Evolutionary conservation across 2,329 filamentous ascomycete species (phyloP).

Genomic region (Fusarium cyanostomum): DNA sequence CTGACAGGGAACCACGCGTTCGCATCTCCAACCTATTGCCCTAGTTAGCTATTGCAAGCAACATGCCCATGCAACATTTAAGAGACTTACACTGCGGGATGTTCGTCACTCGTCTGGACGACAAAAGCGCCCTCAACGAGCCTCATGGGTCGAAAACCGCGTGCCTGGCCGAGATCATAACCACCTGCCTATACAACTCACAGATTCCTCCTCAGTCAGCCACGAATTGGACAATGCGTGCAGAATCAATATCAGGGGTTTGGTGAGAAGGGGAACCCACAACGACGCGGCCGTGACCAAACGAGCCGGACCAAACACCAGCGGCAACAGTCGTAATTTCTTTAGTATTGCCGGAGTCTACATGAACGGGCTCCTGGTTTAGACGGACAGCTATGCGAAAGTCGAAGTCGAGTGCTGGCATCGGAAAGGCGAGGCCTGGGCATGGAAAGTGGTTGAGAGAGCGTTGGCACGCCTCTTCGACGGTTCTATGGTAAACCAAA

Average conservation of each 20-base stretch:
- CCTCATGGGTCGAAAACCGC: slow-evolving; percentile 53
- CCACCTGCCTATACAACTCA: slow-evolving; percentile 49
- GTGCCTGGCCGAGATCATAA: slow-evolving; percentile 54
- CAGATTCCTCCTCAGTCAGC: slow-evolving; percentile 37
- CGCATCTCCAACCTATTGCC: slow-evolving; percentile 54
- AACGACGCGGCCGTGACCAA: slow-evolving; percentile 59
- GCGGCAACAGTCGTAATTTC: slow-evolving; percentile 61
- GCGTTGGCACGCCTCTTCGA: slow-evolving; percentile 52
- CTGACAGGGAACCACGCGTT: slow-evolving; percentile 58
- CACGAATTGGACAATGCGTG: slow-evolving; percentile 13
- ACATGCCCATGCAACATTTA: background rate
- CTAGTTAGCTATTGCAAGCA: background rate
- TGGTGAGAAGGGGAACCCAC: slow-evolving; percentile 44
- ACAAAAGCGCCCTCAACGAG: slow-evolving; percentile 61
- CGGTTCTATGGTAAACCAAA: slow-evolving; percentile 38
- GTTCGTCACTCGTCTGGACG: slow-evolving; percentile 57
- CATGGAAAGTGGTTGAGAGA: slow-evolving; percentile 54
- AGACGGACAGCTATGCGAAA: slow-evolving; percentile 60
- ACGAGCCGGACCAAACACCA: slow-evolving; percentile 59
- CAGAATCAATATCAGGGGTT: slow-evolving; percentile 2
- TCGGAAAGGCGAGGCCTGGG: slow-evolving; percentile 55
- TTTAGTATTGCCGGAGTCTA: slow-evolving; percentile 55
- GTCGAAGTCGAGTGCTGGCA: slow-evolving; percentile 58
- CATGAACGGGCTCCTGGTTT: slow-evolving; percentile 54
- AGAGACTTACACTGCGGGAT: slow-evolving; percentile 55